Percentiles rank a stretch among this genome's conserved stretches.
Evolutionary conservation across 306 rosid genomes (phyloP).

Genomic region (Calophaca sinica): DNA sequence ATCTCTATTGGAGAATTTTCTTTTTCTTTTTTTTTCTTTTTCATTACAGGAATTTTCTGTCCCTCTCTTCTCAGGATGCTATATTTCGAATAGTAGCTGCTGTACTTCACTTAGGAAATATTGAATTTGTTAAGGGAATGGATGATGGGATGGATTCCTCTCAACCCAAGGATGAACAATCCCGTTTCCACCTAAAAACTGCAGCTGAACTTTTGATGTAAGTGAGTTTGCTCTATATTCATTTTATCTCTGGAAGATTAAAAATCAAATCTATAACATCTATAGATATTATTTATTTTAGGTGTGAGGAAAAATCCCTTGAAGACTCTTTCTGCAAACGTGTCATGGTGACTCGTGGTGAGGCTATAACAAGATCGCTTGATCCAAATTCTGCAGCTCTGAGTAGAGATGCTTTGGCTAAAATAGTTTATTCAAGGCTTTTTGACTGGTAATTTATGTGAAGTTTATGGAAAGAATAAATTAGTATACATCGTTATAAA

Average conservation of each 20-base stretch:
- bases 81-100: conserved; percentile 92
- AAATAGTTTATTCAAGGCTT: conserved; percentile 84
- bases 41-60: conserved; percentile 33
- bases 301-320: conserved; percentile 88
- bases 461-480: conserved; percentile 28
- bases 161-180: conserved; percentile 80
- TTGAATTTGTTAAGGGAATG: conserved; percentile 79
- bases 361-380: conserved; percentile 79
- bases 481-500: conserved; percentile 1
- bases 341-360: conserved; percentile 93
- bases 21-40: not conserved
- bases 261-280: conserved; percentile 36
- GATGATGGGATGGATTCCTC: conserved; percentile 77
- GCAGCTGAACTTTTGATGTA: conserved; percentile 90
- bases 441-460: conserved; percentile 82
- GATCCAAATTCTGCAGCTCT: conserved; percentile 77
- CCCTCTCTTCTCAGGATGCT: conserved; percentile 72
- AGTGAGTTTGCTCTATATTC: conserved; percentile 35
- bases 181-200: conserved; percentile 76
- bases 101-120: conserved; percentile 90
- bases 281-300: conserved; percentile 42
- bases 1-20: conserved; percentile 20
- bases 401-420: conserved; percentile 92
- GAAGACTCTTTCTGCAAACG: conserved; percentile 94
- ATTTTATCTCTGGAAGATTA: conserved; percentile 27